Base-by-base conservation (phyloP, 106 monocot species). In the Phalaenopsis equestris region DNA sequence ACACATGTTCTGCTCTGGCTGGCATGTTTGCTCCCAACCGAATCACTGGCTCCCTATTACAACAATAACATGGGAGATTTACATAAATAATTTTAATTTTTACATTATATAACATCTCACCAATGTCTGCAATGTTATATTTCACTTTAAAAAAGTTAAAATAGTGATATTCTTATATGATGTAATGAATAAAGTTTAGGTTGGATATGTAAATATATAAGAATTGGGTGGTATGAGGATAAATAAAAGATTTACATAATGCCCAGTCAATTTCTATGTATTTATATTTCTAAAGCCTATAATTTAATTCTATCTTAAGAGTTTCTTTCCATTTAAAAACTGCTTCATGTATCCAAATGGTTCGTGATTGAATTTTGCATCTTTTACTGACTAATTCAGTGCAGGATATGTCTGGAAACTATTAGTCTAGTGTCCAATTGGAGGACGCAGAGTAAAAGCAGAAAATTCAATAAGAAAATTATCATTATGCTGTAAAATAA, bases 1-100 rank as follows among this genome's bases (percentile, higher is more conserved):
- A 75, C 21, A 84, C 37, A 42, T 87, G 87, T 78, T 93, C 84
- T 19, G 92, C 95, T 39, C 87, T 87, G 1, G 90, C 95, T 8
- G 87, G 92, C 90, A 95, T 86, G 82, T 87, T 87, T 37, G 82
- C 79, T 2, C 95, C 95, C 78, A 95, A 72, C 43, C 84, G 76
- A 67, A 87, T 89, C 79, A 84, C 41, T 11, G 81, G 86, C 39
- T 90, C 90, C 73, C 95, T 95, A 21, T 61, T 12, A 30, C 30
- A 30, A 30, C 30, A 30, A 30, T 30, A 30, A 30, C 0, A 0
- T 30, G 30, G 30, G 30, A 30, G 30, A 30, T 30, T 30, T 30
- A 30, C 30, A 30, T 30, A 30, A 30, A 0, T 30, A 30, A 30
- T 30, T 30, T 30, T 30, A 30, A 30, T 30, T 30, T 30, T 0